phyloP scores from a whole-genome alignment of 192 early-diverging fungal genomes.

The Thamnidium elegans region DNA sequence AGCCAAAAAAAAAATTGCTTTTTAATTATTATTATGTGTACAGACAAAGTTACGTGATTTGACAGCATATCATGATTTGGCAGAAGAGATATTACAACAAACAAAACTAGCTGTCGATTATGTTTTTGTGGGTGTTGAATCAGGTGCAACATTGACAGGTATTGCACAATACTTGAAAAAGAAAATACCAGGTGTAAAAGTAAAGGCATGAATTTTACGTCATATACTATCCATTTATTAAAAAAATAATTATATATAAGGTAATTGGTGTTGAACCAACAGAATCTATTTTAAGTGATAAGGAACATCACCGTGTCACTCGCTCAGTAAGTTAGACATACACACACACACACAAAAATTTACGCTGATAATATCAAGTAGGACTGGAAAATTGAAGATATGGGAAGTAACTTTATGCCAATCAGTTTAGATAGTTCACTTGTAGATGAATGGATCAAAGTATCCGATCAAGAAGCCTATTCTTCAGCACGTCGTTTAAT shows the following conservation, averaged over 20 bases:
- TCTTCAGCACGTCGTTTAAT: constrained; percentile 66
- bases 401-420: constrained; percentile 64
- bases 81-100: constrained; percentile 64
- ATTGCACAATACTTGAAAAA: constrained; percentile 54
- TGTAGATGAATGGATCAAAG: constrained; percentile 65
- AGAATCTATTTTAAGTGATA: constrained; percentile 54
- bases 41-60: not conserved
- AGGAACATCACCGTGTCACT: not conserved
- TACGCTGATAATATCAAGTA: constrained; percentile 16
- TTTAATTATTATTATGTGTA: no score
- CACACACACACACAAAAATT: not conserved
- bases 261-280: constrained; percentile 70
- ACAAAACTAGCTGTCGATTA: constrained; percentile 47
- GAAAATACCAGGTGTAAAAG: constrained; percentile 49
- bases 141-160: constrained; percentile 61
- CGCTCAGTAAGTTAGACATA: constrained; percentile 5
- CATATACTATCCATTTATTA: not conserved
- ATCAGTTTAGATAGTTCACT: constrained; percentile 46
- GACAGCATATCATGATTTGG: constrained; percentile 49
- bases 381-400: constrained; percentile 70
- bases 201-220: constrained; percentile 4
- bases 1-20: no score
- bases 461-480: constrained; percentile 67
- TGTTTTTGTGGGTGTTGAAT: constrained; percentile 68
- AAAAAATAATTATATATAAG: no score